Conservation (phyloP, 305 asterid genomes). For the Solanum hybrid region DNA sequence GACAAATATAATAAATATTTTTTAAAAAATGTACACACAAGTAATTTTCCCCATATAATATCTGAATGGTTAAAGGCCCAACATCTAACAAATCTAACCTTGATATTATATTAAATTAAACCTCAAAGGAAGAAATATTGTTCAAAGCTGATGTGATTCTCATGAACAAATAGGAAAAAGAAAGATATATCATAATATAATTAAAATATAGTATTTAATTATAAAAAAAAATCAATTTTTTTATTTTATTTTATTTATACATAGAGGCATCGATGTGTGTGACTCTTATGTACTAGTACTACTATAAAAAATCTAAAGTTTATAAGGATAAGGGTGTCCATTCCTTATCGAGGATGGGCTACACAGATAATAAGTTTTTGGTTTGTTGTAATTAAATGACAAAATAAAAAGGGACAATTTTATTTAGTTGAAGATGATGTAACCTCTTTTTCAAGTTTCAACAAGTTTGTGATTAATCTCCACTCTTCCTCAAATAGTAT, state of each 20-base stretch:
- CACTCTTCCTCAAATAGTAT: not conserved
- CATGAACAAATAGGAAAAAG: not conserved
- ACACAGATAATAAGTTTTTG: not conserved
- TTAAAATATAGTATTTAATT: too few relatives aligned
- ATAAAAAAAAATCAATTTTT: too few relatives aligned
- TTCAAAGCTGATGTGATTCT: not conserved
- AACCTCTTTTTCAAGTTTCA: not conserved
- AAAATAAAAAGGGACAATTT: not conserved
- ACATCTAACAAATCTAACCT: not conserved
- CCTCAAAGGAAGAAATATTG: not conserved
- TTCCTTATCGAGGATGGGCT: not conserved
- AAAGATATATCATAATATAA: too few relatives aligned
- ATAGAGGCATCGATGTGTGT: not conserved
- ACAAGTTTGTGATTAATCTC: not conserved
- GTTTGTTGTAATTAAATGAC: not conserved
- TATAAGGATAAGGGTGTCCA: not conserved
- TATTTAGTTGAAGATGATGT: not conserved
- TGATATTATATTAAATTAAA: not conserved
- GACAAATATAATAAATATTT: too few relatives aligned
- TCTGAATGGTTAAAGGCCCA: not conserved
- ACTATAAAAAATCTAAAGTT: not conserved
- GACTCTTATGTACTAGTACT: not conserved
- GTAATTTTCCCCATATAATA: too few relatives aligned
- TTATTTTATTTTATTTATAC: not conserved
- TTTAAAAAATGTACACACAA: too few relatives aligned